Evolutionary conservation across 139 green algal species (phyloP), one percentile per base, ranked within the genome.

Genomic region (Chlamydomonas asymmetrica): DNA sequence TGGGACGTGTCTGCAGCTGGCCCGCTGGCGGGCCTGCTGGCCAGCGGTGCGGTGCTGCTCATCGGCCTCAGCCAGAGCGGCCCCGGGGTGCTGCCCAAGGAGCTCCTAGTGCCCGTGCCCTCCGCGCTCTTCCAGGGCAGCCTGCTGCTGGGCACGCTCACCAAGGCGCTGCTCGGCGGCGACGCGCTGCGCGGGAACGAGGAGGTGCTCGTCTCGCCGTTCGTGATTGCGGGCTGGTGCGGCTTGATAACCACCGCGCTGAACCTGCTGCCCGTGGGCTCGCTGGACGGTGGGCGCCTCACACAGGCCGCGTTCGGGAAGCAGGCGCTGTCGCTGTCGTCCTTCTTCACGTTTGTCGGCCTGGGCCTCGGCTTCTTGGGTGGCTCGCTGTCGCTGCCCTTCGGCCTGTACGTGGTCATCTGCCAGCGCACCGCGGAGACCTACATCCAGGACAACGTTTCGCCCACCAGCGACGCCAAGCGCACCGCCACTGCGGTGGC

Each of bases 361-460:
- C 85, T 97, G 45, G 92, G 82, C 0, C 75, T 97, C 25, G 91
- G 91, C 34, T 63, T 97, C 22, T 81, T 97, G 52, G 92, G 92
- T 52, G 82, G 66, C 73, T 84, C 75, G 41, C 83, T 97, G 65
- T 82, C 85, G 2, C 79, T 97, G 64, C 92, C 92, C 6, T 97
- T 96, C 73, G 92, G 92, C 0, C 84, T 97, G 29, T 97, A 91
- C 82, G 86, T 97, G 9, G 80, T 97, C 61, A 90, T 97, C 59
- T 94, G 86, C 66, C 89, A 97, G 79, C 84, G 92, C n/a, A 72
- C 87, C 34, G 75, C 87, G 6, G 91, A 95, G 86, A 78, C 79
- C 49, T 88, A 90, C 80, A 80, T 96, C 54, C 88, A 88, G 82
- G 89, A 95, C 60, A 88, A 85, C 35, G 88, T 94, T 40, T 79